Evolutionary conservation across 495 filamentous ascomycete genomes (phyloP).

Genomic region (Hypoxylon intermedium): DNA sequence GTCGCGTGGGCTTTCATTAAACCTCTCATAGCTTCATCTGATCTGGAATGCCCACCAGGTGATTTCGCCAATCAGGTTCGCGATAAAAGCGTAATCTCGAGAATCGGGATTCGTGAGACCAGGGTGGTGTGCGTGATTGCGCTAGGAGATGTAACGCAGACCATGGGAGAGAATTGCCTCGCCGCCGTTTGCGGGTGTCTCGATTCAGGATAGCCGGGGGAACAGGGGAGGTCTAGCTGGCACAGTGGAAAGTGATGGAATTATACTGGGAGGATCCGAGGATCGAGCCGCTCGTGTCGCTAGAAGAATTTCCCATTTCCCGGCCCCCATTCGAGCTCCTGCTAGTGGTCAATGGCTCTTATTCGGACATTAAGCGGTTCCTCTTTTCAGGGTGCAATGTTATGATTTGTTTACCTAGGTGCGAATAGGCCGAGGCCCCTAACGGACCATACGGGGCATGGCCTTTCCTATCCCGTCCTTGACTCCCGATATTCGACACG

Average conservation of each 20-base stretch:
- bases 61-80: slow-evolving; percentile 37
- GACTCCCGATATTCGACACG: slow-evolving; percentile 26
- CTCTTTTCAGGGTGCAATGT: slow-evolving; percentile 35
- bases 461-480: slow-evolving; percentile 27
- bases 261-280: slow-evolving; percentile 39
- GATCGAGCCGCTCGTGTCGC: slow-evolving; percentile 41
- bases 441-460: slow-evolving; percentile 10
- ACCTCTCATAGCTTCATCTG: slow-evolving; percentile 17
- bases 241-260: slow-evolving; percentile 20
- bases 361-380: slow-evolving; percentile 45
- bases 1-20: slow-evolving; percentile 34
- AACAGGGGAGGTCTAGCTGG: not conserved
- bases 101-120: slow-evolving; percentile 40
- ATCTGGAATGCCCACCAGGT: slow-evolving; percentile 22
- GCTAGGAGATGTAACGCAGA: slow-evolving; percentile 30
- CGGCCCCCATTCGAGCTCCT: slow-evolving; percentile 30
- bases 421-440: slow-evolving; percentile 19
- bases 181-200: slow-evolving; percentile 31
- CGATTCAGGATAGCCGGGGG: slow-evolving; percentile 25
- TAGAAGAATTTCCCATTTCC: slow-evolving; percentile 37
- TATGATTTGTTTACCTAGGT: slow-evolving; percentile 36
- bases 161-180: slow-evolving; percentile 27
- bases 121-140: slow-evolving; percentile 41
- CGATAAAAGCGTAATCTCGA: slow-evolving; percentile 31
- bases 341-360: slow-evolving; percentile 42